Evolutionary conservation across 345 rosid genomes (phyloP).

Genomic region (Erysimum cheiranthoides): DNA sequence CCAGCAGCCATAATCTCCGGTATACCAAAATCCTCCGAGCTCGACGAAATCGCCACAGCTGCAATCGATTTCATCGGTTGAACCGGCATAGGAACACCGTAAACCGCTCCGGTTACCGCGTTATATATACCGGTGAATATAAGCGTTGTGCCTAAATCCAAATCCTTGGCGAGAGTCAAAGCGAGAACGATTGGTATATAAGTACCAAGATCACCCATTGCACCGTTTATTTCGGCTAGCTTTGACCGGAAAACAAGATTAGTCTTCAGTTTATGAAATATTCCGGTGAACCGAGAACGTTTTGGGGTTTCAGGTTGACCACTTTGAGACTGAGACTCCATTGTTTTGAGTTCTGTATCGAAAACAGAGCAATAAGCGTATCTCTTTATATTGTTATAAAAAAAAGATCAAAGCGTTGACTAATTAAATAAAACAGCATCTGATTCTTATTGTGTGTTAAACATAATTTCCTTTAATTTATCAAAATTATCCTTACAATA

Average conservation of each 20-base stretch:
- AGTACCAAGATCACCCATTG: conserved; percentile 90
- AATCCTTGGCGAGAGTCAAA: conserved; percentile 73
- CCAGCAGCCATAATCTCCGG: conserved; percentile 87
- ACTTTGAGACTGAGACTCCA: conserved; percentile 43
- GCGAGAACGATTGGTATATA: conserved; percentile 87
- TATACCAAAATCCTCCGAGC: conserved; percentile 56
- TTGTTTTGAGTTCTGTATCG: conserved; percentile 23
- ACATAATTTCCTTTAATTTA: background rate
- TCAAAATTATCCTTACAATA: background rate
- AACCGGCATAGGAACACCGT: conserved; percentile 94
- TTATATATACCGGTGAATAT: conserved; percentile 81
- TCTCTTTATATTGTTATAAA: background rate
- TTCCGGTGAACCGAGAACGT: conserved; percentile 29
- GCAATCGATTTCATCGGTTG: conserved; percentile 92
- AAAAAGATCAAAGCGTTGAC: conserved; percentile 15
- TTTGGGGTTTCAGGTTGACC: conserved; percentile 29
- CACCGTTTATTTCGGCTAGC: conserved; percentile 79
- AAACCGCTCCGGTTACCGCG: conserved; percentile 69
- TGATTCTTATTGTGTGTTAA: conserved; percentile 27
- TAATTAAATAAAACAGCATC: conserved; percentile 3
- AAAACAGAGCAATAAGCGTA: background rate
- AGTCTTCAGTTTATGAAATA: conserved; percentile 48
- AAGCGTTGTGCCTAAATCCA: conserved; percentile 78
- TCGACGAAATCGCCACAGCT: conserved; percentile 67
- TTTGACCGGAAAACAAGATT: conserved; percentile 64